Evolutionary conservation across 495 filamentous ascomycete genomes (phyloP).

Genomic region (Penicillium psychrofluorescens): DNA sequence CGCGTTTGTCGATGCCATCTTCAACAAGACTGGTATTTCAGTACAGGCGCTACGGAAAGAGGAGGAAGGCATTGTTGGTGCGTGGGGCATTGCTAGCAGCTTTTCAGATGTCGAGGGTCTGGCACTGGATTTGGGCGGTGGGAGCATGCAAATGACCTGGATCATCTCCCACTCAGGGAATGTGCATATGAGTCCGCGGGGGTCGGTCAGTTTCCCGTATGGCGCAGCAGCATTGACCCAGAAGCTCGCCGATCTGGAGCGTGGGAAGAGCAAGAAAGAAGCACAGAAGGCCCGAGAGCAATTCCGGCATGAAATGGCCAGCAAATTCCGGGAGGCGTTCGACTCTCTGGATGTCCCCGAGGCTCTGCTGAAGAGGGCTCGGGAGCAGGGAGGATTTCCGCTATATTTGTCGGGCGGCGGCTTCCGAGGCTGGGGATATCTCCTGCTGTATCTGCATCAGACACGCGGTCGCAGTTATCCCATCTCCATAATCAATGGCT

Average conservation of each 20-base stretch:
- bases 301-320: constrained; percentile 50
- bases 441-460: constrained; percentile 56
- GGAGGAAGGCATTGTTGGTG: constrained; percentile 76
- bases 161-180: constrained; percentile 51
- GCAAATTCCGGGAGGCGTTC: constrained; percentile 56
- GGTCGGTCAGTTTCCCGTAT: constrained; percentile 62
- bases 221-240: constrained; percentile 74
- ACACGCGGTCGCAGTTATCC: constrained; percentile 68
- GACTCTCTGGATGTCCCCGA: constrained; percentile 47
- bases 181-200: constrained; percentile 41
- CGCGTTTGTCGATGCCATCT: constrained; percentile 59
- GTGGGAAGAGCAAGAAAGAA: constrained; percentile 20
- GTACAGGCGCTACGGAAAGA: constrained; percentile 70
- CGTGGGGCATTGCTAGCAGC: constrained; percentile 75
- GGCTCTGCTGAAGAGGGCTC: constrained; percentile 34
- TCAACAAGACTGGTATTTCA: constrained; percentile 49
- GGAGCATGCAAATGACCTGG: constrained; percentile 87
- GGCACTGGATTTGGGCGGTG: constrained; percentile 85
- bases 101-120: constrained; percentile 60
- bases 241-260: constrained; percentile 45
- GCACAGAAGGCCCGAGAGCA: constrained; percentile 21
- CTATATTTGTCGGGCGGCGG: constrained; percentile 83
- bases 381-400: constrained; percentile 49
- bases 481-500: constrained; percentile 78
- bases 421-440: constrained; percentile 84